A percentile compares a stretch with the other conserved stretches of the same genome.
phyloP scores from a whole-genome alignment of 1,284 basidiomycete species.

The Flammula alnicola region DNA sequence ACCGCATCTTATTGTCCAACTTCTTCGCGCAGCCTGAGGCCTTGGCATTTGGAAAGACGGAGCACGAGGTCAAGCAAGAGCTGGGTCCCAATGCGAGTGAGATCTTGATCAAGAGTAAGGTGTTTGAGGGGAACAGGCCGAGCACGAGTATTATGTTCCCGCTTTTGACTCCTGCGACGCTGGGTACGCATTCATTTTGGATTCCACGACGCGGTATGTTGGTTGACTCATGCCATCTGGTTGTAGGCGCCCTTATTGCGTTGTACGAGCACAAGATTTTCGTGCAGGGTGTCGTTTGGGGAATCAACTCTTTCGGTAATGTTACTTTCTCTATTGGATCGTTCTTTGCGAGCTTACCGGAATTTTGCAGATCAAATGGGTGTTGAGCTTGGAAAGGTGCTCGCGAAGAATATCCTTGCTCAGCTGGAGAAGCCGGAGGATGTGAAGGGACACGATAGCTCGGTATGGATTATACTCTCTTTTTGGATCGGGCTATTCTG shows the following conservation, averaged over 20 bases:
- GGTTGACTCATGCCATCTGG: background rate
- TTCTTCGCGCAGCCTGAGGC: slow-evolving; percentile 99
- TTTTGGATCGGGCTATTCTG: slow-evolving; percentile 7
- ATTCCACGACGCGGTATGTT: background rate
- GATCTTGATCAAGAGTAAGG: slow-evolving; percentile 93
- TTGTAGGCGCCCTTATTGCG: slow-evolving; percentile 76
- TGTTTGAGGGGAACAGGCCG: slow-evolving; percentile 97
- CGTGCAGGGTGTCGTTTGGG: slow-evolving; percentile 96
- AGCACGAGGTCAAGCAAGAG: slow-evolving; percentile 86
- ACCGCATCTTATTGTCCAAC: slow-evolving; percentile 96
- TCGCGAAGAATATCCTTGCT: slow-evolving; percentile 93
- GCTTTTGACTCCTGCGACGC: slow-evolving; percentile 86
- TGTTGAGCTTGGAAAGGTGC: slow-evolving; percentile 94
- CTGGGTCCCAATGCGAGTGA: slow-evolving; percentile 79
- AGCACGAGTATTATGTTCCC: slow-evolving; percentile 98
- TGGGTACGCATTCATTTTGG: slow-evolving; percentile 54
- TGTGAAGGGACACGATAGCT: slow-evolving; percentile 91
- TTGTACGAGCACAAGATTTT: slow-evolving; percentile 99
- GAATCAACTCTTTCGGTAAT: slow-evolving; percentile 94
- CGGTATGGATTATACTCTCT: slow-evolving; percentile 53
- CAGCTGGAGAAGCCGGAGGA: slow-evolving; percentile 85
- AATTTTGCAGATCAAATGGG: slow-evolving; percentile 81
- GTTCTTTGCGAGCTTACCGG: background rate
- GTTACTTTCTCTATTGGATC: background rate
- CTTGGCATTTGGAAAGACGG: slow-evolving; percentile 96